Evolutionary conservation across 2,329 filamentous ascomycete genomes (phyloP).

Genomic region (Rhinocladiella mackenziei): DNA sequence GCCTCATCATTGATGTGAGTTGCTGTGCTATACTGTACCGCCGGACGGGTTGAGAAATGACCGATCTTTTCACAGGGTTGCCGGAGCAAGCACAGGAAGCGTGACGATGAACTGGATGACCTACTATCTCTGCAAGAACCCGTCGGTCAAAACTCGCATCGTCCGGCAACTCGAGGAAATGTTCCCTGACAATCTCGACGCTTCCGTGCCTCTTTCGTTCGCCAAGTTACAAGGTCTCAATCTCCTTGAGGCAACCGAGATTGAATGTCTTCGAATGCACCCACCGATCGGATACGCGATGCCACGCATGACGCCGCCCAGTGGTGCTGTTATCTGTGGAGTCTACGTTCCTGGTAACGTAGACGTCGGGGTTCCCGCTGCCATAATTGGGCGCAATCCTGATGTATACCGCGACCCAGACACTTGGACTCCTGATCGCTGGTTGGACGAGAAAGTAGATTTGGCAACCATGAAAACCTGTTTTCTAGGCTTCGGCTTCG

Average conservation of each 20-base stretch:
- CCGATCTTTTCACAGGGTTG: conserved; percentile 8
- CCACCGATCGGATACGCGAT: conserved; percentile 31
- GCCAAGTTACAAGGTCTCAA: conserved; percentile 15
- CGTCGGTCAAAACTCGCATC: conserved; percentile 12
- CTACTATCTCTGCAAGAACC: conserved; percentile 21
- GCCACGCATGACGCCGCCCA: conserved; percentile 32
- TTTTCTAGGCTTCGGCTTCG: conserved; percentile 21
- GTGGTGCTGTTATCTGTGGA: conserved; percentile 31
- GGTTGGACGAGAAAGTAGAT: conserved; percentile 21
- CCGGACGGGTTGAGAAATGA: background rate
- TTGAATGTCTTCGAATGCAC: conserved; percentile 20
- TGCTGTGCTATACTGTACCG: background rate
- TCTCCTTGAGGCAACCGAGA: conserved; percentile 19
- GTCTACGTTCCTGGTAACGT: conserved; percentile 30
- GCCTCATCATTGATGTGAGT: conserved; percentile 21
- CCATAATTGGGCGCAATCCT: conserved; percentile 17
- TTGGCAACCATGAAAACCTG: conserved; percentile 18
- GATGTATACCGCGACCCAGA: conserved; percentile 18
- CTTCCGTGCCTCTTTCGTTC: conserved; percentile 10
- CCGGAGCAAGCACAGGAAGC: conserved; percentile 19
- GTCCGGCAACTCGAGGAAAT: conserved; percentile 18
- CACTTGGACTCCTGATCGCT: conserved; percentile 23
- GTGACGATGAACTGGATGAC: conserved; percentile 25
- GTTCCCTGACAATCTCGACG: conserved; percentile 19
- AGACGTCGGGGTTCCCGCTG: conserved; percentile 23